Base-by-base conservation (phyloP, 2,329 filamentous ascomycete species). In the Fusarium luffae region DNA sequence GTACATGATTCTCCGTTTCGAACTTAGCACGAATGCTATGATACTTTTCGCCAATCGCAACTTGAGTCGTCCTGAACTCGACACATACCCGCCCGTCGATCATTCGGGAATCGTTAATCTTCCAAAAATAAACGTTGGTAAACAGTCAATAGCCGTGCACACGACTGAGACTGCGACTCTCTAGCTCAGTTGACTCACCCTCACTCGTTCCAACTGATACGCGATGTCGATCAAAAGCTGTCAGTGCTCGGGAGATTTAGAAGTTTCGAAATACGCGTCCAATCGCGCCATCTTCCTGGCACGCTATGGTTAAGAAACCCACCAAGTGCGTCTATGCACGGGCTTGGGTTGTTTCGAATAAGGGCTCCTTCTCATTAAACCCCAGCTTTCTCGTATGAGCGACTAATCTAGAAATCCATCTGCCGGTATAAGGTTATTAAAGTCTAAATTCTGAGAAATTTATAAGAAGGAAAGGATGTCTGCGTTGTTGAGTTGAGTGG, bases 21-120 rank as follows among this genome's bases (percentile, higher is more conserved):
- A n/a, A 37, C 10, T 0, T 37, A 37, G 18, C n/a, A 7, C 10
- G 0, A 37, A n/a, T 12, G 34, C 18, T 37, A 1, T 37, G 9
- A 11, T 37, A n/a, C 2, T 37, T 37, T 0, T n/a, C 1, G 4
- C 18, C 18, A 37, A 37, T 12, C 10, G 18, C 34, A 37, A 12
- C 10, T 37, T 6, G 6, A 37, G 0, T 10, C 18, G 0, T n/a
- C 34, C 34, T 37, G 10, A n/a, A 4, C 9, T 11, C 9, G 18
- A n/a, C 34, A 37, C 34, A 37, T 0, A 4, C 5, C 1, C 1
- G 4, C 9, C 18, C 18, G 18, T 37, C 10, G 10, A n/a, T 37
- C 34, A n/a, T 7, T 5, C 34, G 34, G 1, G 18, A 37, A 37
- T 11, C 9, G 16, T 37, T n/a, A n/a, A n/a, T n/a, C 5, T 37